Percentiles rank a stretch among this genome's conserved stretches.
phyloP scores from a whole-genome alignment of 1,139 yeast species.

The Candida freyschussii region DNA sequence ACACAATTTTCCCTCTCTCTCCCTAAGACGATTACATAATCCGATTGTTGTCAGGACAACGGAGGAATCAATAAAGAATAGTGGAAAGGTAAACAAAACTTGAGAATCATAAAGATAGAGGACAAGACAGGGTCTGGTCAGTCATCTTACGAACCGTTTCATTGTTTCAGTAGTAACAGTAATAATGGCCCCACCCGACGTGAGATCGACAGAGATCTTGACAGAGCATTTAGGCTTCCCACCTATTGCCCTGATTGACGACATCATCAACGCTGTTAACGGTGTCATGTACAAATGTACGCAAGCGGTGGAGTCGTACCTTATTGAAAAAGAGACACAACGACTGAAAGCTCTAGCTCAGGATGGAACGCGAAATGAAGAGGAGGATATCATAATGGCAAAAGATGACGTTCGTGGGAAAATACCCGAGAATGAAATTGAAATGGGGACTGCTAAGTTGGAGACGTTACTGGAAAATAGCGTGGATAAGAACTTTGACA shows the following conservation, averaged over 20 bases:
- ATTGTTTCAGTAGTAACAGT: too few species aligned
- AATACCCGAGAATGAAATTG: conserved; percentile 46
- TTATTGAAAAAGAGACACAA: conserved; percentile 36
- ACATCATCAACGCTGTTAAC: conserved; percentile 84
- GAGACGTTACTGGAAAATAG: conserved; percentile 73
- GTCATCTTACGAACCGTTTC: too few species aligned
- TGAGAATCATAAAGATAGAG: conserved; percentile 5
- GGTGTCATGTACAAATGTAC: conserved; percentile 82
- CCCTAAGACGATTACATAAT: conserved; percentile 1
- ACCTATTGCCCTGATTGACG: conserved; percentile 83
- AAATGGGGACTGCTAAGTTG: conserved; percentile 71
- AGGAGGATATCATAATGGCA: conserved; percentile 11
- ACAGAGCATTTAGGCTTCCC: conserved; percentile 88
- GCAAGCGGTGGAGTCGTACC: conserved; percentile 68
- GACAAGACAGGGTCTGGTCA: too few species aligned
- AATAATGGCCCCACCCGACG: conserved; percentile 37
- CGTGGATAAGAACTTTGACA: conserved; percentile 83
- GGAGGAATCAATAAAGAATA: neutral
- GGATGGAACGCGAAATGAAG: conserved; percentile 6
- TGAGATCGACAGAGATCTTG: conserved; percentile 50
- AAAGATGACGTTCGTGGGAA: conserved; percentile 20
- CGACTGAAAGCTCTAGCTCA: conserved; percentile 7
- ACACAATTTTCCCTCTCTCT: too few species aligned
- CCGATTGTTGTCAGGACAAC: conserved; percentile 10
- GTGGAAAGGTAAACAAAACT: conserved; percentile 1